Conservation (phyloP, 1,139 yeast genomes). For the Lodderomyces beijingensis region DNA sequence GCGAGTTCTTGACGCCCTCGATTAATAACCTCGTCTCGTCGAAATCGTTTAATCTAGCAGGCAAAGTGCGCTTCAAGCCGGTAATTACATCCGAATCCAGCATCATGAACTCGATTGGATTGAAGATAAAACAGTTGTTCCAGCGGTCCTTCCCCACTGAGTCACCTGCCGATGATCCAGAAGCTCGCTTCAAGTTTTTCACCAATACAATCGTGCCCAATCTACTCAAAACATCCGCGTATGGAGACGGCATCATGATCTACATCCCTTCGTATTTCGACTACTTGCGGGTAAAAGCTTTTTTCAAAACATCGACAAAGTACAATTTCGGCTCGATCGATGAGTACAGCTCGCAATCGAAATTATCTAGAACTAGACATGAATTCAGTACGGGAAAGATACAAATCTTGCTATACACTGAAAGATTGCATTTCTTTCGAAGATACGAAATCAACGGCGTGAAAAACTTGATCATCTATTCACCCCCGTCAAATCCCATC, state of each 20-base stretch:
- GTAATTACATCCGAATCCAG: conserved; percentile 33
- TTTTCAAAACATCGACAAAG: conserved; percentile 62
- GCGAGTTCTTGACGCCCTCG: conserved; percentile 76
- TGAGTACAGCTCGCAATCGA: conserved; percentile 75
- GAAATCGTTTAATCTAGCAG: conserved; percentile 59
- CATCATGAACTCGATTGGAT: conserved; percentile 47
- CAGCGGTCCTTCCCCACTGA: conserved; percentile 61
- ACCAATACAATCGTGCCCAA: conserved; percentile 71
- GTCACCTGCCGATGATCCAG: conserved; percentile 65
- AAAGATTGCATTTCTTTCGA: conserved; percentile 88
- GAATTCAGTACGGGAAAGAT: conserved; percentile 60
- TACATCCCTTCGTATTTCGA: conserved; percentile 87
- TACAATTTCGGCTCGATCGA: conserved; percentile 64
- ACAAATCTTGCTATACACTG: conserved; percentile 79
- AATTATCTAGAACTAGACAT: conserved; percentile 67
- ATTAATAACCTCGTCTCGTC: conserved; percentile 62
- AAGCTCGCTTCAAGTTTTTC: conserved; percentile 75
- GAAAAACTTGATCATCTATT: conserved; percentile 75
- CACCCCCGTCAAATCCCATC: conserved; percentile 77
- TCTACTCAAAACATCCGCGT: conserved; percentile 50
- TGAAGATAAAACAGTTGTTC: conserved; percentile 69
- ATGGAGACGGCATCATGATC: conserved; percentile 70
- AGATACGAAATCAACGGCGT: conserved; percentile 86
- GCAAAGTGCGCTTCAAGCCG: conserved; percentile 56
- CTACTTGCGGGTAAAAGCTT: conserved; percentile 71